Base-by-base conservation (phyloP, 257 asterid genomes). In the Oldenlandia corymbosa region DNA sequence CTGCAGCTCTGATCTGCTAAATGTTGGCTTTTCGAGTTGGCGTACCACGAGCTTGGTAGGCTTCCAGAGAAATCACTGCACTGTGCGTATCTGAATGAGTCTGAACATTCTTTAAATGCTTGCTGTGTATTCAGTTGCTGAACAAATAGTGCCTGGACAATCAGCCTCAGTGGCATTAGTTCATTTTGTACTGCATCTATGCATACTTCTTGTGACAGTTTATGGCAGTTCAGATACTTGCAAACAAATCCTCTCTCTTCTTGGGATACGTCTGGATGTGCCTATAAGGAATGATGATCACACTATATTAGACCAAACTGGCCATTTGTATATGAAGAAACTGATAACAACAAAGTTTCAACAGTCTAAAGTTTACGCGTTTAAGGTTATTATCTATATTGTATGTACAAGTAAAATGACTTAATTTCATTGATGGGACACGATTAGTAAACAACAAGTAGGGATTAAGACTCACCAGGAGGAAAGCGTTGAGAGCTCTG, bases 41-140 rank as follows among this genome's bases (percentile, higher is more conserved):
- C 68, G 45, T 72, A 74, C 57, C 75, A 83, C 3, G 90, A 72
- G 78, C 81, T 80, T 10, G 85, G 63, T 65, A 75, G 45, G 77
- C 82, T 79, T 34, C 81, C 85, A 0, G 81, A 80, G 53, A 65
- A 75, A 8, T 80, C 89, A 45, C 85, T 79, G 39, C 78, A 60
- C n/a, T 75, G 64, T 0, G 76, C 67, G 56, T 73, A 76, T 37
- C 89, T 71, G 49, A 86, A 86, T 5, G 88, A 87, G 50, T 81
- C 82, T 27, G 88, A 79, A 75, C 90, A 83, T 62, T 79, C 93
- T 53, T 51, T 78, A 57, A 83, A 83, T 34, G 84, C 94, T 76
- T 80, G 85, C 51, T 84, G 95, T 10, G 93, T 87, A 79, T 81
- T 79, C 12, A 83, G 47, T 53, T 88, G 94, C 81, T 88, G 96